A percentile compares a stretch with the other conserved stretches of the same genome.
Conservation (phyloP, 2,329 filamentous ascomycete species). For the Dactylella cylindrospora region DNA sequence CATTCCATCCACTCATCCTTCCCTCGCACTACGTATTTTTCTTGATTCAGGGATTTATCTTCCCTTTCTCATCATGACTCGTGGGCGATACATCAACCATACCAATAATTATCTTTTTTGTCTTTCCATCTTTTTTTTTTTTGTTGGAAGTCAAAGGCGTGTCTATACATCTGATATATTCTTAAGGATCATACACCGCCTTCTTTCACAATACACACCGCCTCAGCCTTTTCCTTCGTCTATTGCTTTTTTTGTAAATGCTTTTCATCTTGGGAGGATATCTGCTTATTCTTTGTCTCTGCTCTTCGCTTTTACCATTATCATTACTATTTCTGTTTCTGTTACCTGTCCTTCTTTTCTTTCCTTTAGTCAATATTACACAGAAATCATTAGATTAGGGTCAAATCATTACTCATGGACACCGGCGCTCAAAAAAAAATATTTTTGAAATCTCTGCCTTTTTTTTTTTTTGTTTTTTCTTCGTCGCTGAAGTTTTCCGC, state of each 20-base stretch:
- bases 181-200: background rate
- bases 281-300: slow-evolving; percentile 9
- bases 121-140: too few species aligned
- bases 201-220: background rate
- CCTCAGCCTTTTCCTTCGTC: background rate
- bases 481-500: too few species aligned
- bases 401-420: slow-evolving; percentile 41
- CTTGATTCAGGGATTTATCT: slow-evolving; percentile 17
- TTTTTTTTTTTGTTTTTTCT: background rate
- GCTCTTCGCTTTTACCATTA: background rate
- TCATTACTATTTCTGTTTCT: slow-evolving; percentile 4
- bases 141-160: background rate
- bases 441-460: background rate
- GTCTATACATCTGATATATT: too few species aligned
- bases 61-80: too few species aligned
- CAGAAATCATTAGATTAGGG: slow-evolving; percentile 29
- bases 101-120: too few species aligned
- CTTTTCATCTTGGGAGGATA: slow-evolving; percentile 24
- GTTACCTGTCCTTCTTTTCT: slow-evolving; percentile 3
- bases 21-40: too few species aligned
- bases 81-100: too few species aligned
- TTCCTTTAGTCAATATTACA: background rate
- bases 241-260: background rate
- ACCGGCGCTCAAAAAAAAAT: slow-evolving; percentile 35
- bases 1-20: too few species aligned